These are phyloP conservation scores for Corymbia citriodora DNA, from an alignment of 441 rosid species.

Conservation along the genomic window DNA sequence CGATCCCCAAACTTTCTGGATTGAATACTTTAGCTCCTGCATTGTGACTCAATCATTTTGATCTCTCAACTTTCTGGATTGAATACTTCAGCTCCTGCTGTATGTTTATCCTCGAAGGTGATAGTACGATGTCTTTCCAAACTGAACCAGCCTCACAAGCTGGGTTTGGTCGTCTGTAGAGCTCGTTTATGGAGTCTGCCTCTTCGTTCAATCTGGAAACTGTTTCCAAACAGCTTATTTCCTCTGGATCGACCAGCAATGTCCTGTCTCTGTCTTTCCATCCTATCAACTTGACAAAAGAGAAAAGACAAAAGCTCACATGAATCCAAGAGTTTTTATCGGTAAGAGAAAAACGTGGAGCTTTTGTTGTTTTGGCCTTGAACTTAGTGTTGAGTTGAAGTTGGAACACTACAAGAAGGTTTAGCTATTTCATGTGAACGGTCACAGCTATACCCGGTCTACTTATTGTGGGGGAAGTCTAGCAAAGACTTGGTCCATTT, in stretches of 20 bases:
- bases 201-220: conserved; percentile 70
- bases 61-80: conserved; percentile 75
- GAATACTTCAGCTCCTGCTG: conserved; percentile 88
- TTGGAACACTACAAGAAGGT: neutral
- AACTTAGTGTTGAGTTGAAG: neutral
- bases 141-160: conserved; percentile 68
- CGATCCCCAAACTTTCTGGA: conserved; percentile 69
- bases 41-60: conserved; percentile 11
- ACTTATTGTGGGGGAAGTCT: neutral
- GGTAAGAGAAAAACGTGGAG: neutral
- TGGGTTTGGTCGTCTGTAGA: conserved; percentile 70
- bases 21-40: conserved; percentile 77
- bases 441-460: neutral
- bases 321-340: neutral
- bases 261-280: conserved; percentile 96
- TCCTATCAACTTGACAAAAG: conserved; percentile 70
- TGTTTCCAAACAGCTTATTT: conserved; percentile 62
- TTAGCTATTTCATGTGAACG: neutral
- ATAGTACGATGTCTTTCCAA: conserved; percentile 93
- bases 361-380: neutral
- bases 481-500: neutral
- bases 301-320: conserved; percentile 7
- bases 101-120: conserved; percentile 82
- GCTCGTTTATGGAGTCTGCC: conserved; percentile 77
- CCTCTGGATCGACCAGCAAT: conserved; percentile 90